Conservation (phyloP, 371 early-diverging fungal genomes). For the Rhizopus sp. region DNA sequence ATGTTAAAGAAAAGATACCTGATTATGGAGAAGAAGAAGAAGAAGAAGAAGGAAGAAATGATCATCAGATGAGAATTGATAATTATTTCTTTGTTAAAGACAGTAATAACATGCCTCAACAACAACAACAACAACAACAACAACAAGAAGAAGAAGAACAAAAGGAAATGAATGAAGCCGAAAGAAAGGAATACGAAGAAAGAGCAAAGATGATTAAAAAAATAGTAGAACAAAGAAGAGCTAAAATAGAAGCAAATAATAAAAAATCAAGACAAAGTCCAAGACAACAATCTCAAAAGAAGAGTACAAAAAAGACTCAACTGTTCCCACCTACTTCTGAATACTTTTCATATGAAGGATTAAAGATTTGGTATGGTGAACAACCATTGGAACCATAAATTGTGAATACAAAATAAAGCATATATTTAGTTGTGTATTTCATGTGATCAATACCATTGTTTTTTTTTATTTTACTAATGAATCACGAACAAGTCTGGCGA, state of each 20-base stretch:
- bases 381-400: neutral
- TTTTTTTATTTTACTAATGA: neutral
- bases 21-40: neutral
- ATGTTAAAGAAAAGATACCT: neutral
- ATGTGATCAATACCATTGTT: neutral
- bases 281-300: neutral
- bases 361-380: constrained; percentile 6
- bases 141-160: neutral
- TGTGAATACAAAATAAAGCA: too few species aligned
- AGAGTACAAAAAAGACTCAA: neutral
- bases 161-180: neutral
- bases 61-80: constrained; percentile 2
- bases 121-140: neutral
- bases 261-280: neutral
- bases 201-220: neutral
- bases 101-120: neutral
- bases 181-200: neutral
- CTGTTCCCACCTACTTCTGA: neutral
- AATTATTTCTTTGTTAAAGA: neutral
- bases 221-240: neutral
- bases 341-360: neutral
- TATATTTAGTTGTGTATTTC: too few species aligned
- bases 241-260: neutral
- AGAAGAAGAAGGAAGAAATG: neutral
- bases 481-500: constrained; percentile 19